phyloP scores from a whole-genome alignment of 2,329 filamentous ascomycete genomes.

The Ophiostoma sp. region DNA sequence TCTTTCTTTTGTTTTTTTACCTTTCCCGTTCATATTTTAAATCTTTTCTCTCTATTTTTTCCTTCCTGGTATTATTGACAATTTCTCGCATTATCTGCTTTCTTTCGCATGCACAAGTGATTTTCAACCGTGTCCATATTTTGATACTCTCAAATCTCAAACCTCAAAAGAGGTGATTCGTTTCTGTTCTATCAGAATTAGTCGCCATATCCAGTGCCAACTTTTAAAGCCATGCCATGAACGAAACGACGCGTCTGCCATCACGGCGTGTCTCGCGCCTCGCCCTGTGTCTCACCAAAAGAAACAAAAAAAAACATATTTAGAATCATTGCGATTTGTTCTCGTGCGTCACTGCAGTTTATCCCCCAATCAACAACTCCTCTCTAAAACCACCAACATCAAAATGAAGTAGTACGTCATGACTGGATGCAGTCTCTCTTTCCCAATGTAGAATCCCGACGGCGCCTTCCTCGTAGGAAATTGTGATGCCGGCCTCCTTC shows the following conservation, averaged over 20 bases:
- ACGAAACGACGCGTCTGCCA: too few relatives aligned
- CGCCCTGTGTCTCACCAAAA: background rate
- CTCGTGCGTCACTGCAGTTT: background rate
- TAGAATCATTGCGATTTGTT: background rate
- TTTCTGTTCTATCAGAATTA: background rate
- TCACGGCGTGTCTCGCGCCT: background rate
- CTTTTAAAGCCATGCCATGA: too few relatives aligned
- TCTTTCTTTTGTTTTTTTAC: slow-evolving; percentile 6
- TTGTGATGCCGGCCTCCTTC: background rate
- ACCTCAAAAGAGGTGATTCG: background rate
- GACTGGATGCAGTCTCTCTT: background rate
- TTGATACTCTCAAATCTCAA: background rate
- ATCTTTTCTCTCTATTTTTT: background rate
- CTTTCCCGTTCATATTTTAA: background rate
- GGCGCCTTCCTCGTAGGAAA: background rate
- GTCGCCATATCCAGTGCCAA: too few relatives aligned
- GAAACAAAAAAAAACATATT: background rate
- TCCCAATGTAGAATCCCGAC: background rate
- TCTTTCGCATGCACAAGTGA: background rate
- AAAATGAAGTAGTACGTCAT: background rate
- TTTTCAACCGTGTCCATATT: background rate
- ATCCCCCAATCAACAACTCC: background rate
- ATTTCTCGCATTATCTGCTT: background rate
- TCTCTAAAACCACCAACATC: background rate
- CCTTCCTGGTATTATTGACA: background rate